Base-by-base conservation (phyloP, 352 stramenopile species). In the Blastocystis sp. region DNA sequence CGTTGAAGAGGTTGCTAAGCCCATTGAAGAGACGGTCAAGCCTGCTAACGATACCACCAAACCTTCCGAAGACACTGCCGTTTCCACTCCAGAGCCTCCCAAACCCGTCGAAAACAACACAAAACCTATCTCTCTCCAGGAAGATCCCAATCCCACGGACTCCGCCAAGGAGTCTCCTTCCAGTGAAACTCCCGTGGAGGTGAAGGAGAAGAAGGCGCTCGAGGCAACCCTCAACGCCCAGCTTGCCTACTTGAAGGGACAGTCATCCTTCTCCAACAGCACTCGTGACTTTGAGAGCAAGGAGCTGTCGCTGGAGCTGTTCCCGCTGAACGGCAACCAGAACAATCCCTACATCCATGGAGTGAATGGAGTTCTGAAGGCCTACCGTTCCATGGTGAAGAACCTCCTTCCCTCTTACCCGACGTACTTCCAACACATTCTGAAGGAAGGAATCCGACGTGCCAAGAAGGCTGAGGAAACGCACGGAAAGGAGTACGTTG, bases 291-390 rank as follows among this genome's bases (percentile, higher is more conserved):
- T 75, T 27, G 63, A 75, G 36, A 75, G 63, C n/a, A 32, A 48
- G n/a, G 63, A 75, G 48, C 63, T 75, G 14, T 75, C 63, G 4
- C 24, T 75, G 4, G 32, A 40, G 24, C 63, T 75, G 8, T 78
- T 78, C 67, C 67, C 67, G 29, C 24, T 78, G 67, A 78, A 78
- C 27, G 67, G 67, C 11, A 78, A 78, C 24, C 42, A 11, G 8
- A 18, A 24, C 4, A 59, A 78, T 24, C 67, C 67, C 6, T 78
- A 78, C 38, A 78, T 78, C 42, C 42, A 78, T 16, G 67, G 67
- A 27, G 38, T n/a, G 4, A 51, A 78, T 36, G 49, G 27, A 9
- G 24, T 78, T 34, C n/a, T 78, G 27, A 78, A 61, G 42, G 48
- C 48, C 4, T 78, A 78, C 38, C 40, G 46, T 36, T 7, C 21